These are phyloP conservation scores for Forsythia viridissima DNA, from an alignment of 257 asterid species.

Conservation along the genomic window DNA sequence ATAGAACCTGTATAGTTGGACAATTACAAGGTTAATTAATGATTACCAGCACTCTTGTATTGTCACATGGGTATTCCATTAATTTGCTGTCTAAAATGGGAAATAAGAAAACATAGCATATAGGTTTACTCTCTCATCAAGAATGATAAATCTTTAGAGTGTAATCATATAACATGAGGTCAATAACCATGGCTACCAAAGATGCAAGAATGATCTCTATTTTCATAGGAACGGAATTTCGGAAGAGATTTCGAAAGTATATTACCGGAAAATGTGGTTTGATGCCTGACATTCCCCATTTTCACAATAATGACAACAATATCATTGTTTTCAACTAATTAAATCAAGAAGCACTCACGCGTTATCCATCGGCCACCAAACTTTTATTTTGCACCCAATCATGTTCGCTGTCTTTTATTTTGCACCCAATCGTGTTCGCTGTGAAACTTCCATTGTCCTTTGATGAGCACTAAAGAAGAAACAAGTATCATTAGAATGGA, in stretches of 20 bases:
- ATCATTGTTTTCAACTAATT: conserved; percentile 9
- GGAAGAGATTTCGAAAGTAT: neutral
- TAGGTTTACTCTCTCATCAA: neutral
- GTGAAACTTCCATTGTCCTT: conserved; percentile 51
- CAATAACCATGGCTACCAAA: neutral
- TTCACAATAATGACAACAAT: conserved; percentile 17
- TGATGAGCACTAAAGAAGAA: neutral
- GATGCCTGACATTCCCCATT: conserved; percentile 12
- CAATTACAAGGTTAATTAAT: neutral
- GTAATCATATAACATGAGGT: neutral
- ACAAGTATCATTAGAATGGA: neutral
- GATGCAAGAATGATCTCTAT: too few relatives aligned
- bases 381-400: conserved; percentile 78
- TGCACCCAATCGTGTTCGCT: conserved; percentile 70
- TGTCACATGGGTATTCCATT: too few relatives aligned
- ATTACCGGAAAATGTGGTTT: neutral
- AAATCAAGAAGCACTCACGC: conserved; percentile 50
- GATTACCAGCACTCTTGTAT: neutral
- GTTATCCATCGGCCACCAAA: conserved; percentile 99
- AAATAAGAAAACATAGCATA: too few relatives aligned
- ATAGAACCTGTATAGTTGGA: conserved; percentile 57
- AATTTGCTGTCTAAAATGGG: too few relatives aligned
- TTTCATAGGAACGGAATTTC: neutral
- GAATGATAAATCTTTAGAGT: too few relatives aligned
- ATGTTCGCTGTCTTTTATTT: conserved; percentile 68